Conservation (phyloP, 2,329 filamentous ascomycete genomes). For the Arthrinium phaeospermum region DNA sequence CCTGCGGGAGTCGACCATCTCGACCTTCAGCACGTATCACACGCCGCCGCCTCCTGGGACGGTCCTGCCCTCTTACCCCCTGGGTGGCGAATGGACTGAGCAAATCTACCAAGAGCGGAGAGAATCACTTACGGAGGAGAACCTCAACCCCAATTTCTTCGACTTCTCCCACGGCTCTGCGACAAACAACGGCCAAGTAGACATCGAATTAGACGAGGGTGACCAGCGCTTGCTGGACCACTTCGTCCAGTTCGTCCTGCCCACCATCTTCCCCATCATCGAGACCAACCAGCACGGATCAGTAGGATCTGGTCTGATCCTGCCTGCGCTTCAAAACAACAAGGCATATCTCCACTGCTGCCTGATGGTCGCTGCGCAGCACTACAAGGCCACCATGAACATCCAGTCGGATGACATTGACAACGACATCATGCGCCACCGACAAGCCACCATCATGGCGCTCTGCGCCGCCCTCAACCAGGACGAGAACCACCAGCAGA, state of each 20-base stretch:
- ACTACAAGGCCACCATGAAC: conserved; percentile 80
- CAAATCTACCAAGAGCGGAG: conserved; percentile 71
- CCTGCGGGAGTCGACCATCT: conserved; percentile 83
- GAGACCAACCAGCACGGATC: conserved; percentile 89
- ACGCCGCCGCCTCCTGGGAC: conserved; percentile 75
- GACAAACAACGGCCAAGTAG: conserved; percentile 68
- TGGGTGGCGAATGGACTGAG: conserved; percentile 73
- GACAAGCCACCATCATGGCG: conserved; percentile 84
- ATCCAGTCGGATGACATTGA: conserved; percentile 77
- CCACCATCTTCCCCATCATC: conserved; percentile 88
- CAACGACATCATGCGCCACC: conserved; percentile 89
- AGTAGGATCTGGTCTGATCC: conserved; percentile 79
- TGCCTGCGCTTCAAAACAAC: conserved; percentile 89
- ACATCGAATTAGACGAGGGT: conserved; percentile 83
- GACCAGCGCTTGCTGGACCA: conserved; percentile 89
- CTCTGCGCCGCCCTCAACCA: conserved; percentile 81
- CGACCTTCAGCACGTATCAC: conserved; percentile 91
- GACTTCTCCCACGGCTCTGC: conserved; percentile 76
- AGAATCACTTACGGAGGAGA: conserved; percentile 71
- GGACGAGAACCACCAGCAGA: conserved; percentile 84
- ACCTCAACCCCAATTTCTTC: conserved; percentile 79
- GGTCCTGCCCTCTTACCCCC: conserved; percentile 65
- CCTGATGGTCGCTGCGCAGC: conserved; percentile 88
- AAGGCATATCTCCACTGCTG: conserved; percentile 95
- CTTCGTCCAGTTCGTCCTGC: conserved; percentile 87